A percentile compares a stretch with the other conserved stretches of the same genome.
Evolutionary conservation across 2,329 filamentous ascomycete species (phyloP).

Genomic region (Clonostachys sp.): DNA sequence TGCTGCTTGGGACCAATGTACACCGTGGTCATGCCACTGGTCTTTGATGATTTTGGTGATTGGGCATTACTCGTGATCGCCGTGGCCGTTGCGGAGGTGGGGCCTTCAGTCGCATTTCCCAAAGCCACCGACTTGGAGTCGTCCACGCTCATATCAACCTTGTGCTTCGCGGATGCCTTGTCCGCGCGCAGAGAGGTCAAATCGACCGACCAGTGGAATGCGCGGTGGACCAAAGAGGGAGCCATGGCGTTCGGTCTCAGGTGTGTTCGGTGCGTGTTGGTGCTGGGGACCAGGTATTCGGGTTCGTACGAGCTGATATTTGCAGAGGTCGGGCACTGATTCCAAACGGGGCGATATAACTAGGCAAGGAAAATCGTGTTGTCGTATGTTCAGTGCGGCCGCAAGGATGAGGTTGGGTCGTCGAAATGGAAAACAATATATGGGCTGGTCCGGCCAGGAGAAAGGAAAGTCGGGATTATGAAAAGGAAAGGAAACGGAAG

Average conservation of each 20-base stretch:
- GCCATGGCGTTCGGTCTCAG: neutral
- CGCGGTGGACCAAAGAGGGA: neutral
- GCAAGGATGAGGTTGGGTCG: no score
- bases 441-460: no score
- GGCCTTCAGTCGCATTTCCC: neutral
- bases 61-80: neutral
- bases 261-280: no score
- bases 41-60: neutral
- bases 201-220: neutral
- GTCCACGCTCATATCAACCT: neutral
- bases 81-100: neutral
- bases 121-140: neutral
- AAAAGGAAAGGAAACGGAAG: no score
- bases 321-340: no score
- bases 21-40: slow-evolving; percentile 20
- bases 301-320: no score
- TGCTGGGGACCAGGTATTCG: no score
- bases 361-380: no score
- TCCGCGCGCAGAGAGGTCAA: neutral
- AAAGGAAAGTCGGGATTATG: no score
- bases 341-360: no score
- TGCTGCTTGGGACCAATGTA: slow-evolving; percentile 35
- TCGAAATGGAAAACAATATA: no score
- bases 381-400: no score
- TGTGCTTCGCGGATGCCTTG: neutral